Base-by-base conservation (phyloP, 345 rosid species). In the Brassica juncea region DNA sequence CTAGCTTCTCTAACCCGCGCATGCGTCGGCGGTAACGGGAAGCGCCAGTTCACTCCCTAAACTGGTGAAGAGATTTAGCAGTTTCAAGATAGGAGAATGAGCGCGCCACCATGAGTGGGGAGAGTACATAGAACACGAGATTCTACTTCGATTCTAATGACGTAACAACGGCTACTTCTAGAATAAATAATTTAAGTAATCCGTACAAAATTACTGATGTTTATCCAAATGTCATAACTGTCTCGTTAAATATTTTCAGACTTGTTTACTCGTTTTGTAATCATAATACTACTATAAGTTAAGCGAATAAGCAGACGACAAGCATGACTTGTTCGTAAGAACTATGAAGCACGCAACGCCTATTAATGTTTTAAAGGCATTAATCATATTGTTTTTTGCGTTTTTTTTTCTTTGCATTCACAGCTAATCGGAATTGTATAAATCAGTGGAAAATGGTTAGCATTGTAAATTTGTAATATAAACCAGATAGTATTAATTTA, bases 201-300 rank as follows among this genome's bases (percentile, higher is more conserved):
- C 57, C 58, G 34, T 70, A 37, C 19, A 59, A 59, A 59, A 3
- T 14, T 5, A 54, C 14, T 57, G 35, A 72, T 57, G 62, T 72
- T 58, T 78, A 78, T 78, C 73, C 62, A 65, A n/a, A 42, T 72
- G 42, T 27, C 72, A 57, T 57, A 71, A 72, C 82, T 73, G 77
- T 58, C 77, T 58, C 73, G 21, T 72, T 72, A 14, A 19, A 42
- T 55, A 66, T 30, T 4, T 42, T 30, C 47, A 57, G 19, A 9
- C 4, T 9, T 57, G 62, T 57, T 57, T 19, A 57, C 21, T 12
- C 54, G 12, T 42, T 14, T 42, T 44, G 54, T 44, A 44, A 44
- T 44, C 15, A 44, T 44, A 44, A 44, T 44, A 44, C 54, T 44
- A 44, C 14, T 39, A 39, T 14, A 5, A 28, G 32, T 55, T 37